These are phyloP conservation scores for Lactifluus volemus DNA, from an alignment of 768 basidiomycete genomes.

Conservation along the genomic window DNA sequence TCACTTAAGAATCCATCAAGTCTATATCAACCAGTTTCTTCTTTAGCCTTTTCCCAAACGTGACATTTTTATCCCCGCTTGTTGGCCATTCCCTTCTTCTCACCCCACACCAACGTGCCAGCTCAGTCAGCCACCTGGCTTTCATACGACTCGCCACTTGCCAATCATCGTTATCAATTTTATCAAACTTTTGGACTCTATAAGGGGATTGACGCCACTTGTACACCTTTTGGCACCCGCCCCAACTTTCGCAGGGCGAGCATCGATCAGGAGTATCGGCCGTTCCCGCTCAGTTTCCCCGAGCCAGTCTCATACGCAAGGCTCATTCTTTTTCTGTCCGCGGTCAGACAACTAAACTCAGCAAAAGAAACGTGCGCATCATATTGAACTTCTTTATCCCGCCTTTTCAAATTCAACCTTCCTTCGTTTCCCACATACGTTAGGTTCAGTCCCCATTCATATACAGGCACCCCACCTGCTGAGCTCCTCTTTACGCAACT, in stretches of 20 bases:
- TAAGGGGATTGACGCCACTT: not conserved
- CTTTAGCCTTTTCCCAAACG: not conserved
- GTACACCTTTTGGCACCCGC: not conserved
- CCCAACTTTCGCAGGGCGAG: not conserved
- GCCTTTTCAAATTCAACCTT: slow-evolving; percentile 15
- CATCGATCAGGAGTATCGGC: slow-evolving; percentile 8
- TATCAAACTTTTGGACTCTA: slow-evolving; percentile 1
- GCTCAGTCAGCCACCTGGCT: slow-evolving; percentile 18
- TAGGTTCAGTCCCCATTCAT: slow-evolving; percentile 14
- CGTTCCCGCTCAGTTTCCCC: not conserved
- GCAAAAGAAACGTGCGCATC: slow-evolving; percentile 10
- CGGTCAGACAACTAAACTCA: not conserved
- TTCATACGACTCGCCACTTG: slow-evolving; percentile 2
- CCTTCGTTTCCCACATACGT: slow-evolving; percentile 9
- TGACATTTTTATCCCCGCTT: not conserved
- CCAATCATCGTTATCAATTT: slow-evolving; percentile 8
- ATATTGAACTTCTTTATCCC: slow-evolving; percentile 3
- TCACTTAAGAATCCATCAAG: slow-evolving; percentile 5
- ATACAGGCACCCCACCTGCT: slow-evolving; percentile 1
- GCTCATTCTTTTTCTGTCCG: slow-evolving; percentile 4
- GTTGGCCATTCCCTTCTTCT: not conserved
- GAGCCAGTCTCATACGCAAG: not conserved
- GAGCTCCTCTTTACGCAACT: not conserved
- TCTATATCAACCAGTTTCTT: slow-evolving; percentile 10
- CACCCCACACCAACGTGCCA: slow-evolving; percentile 1